Evolutionary conservation across 169 alveolate species (phyloP), one percentile per base, ranked within the genome.

Genomic region (Blepharisma undulans): DNA sequence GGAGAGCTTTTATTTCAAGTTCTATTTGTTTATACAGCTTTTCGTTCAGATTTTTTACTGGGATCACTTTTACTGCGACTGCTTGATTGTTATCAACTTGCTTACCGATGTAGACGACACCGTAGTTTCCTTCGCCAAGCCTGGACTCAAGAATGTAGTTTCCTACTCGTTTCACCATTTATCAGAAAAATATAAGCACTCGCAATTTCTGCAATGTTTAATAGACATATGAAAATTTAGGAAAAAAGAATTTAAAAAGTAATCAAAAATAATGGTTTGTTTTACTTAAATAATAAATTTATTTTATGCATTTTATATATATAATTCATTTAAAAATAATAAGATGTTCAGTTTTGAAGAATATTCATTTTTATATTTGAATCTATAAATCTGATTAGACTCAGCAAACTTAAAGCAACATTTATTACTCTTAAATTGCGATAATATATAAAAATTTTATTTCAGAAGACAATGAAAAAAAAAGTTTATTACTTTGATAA

Each of bases 71-170:
- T n/a, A 90, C 90, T 36, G 96, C 96, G 6, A 93, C 90, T 61
- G 85, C 74, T 87, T 89, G 84, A 61, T 91, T 91, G 12, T 86
- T 91, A 72, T 88, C 92, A 72, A 74, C 84, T 77, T 93, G 72
- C n/a, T 88, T 72, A 16, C 94, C 96, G 74, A 84, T 88, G 85
- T 93, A 93, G 6, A 93, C 96, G 72, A 81, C 59, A 22, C 94
- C 94, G 82, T 91, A 93, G 5, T 93, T 93, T 30, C 96, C 96
- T 89, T 93, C 94, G 74, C 96, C 96, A 19, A 93, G 91, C 36
- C 27, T 22, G 61, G 86, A 76, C 29, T 86, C 84, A 21, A 86
- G 72, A 22, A 61, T 22, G 34, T 86, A 86, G 84, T 61, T 30
- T 27, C 91, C 91, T 19, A 86, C 91, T 71, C 36, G 27, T 86